Evolutionary conservation across 2,329 filamentous ascomycete species (phyloP).

Genomic region (Chaetomium olivaceum): DNA sequence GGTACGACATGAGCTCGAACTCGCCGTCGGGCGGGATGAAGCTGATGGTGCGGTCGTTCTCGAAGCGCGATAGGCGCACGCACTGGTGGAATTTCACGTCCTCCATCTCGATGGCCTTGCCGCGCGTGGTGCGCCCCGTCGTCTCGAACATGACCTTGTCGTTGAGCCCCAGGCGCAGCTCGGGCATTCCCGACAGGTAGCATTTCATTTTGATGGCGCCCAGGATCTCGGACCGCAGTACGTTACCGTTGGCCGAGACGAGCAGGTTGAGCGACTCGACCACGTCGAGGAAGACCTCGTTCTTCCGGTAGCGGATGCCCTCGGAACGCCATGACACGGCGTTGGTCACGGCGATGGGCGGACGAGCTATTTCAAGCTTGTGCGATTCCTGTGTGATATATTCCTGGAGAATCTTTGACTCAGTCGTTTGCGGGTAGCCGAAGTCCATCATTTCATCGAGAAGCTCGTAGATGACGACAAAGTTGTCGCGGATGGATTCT

Average conservation of each 20-base stretch:
- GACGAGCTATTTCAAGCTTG: slow-evolving; percentile 93
- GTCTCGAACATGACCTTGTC: slow-evolving; percentile 99
- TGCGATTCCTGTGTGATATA: slow-evolving; percentile 99
- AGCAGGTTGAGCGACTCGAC: slow-evolving; percentile 95
- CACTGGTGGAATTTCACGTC: slow-evolving; percentile 99
- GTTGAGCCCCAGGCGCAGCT: slow-evolving; percentile 89
- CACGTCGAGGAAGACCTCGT: slow-evolving; percentile 98
- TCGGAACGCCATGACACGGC: slow-evolving; percentile 97
- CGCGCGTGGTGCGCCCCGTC: slow-evolving; percentile 87
- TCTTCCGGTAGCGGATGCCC: slow-evolving; percentile 97
- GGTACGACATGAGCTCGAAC: slow-evolving; percentile 99
- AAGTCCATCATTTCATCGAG: slow-evolving; percentile 99
- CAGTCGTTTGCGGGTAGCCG: slow-evolving; percentile 97
- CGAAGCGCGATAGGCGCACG: slow-evolving; percentile 90
- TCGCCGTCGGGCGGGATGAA: slow-evolving; percentile 98
- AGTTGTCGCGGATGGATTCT: slow-evolving; percentile 98
- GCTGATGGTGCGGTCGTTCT: slow-evolving; percentile 97
- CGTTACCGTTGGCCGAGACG: slow-evolving; percentile 91
- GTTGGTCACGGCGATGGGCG: slow-evolving; percentile 97
- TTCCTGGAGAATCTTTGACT: slow-evolving; percentile 97
- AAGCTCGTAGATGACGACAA: slow-evolving; percentile 98
- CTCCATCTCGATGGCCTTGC: slow-evolving; percentile 99
- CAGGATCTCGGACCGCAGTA: slow-evolving; percentile 91
- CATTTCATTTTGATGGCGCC: slow-evolving; percentile 99
- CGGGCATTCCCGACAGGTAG: slow-evolving; percentile 97